Conservation (phyloP, 164 flowering plant genomes). For the Annona squamosa region DNA sequence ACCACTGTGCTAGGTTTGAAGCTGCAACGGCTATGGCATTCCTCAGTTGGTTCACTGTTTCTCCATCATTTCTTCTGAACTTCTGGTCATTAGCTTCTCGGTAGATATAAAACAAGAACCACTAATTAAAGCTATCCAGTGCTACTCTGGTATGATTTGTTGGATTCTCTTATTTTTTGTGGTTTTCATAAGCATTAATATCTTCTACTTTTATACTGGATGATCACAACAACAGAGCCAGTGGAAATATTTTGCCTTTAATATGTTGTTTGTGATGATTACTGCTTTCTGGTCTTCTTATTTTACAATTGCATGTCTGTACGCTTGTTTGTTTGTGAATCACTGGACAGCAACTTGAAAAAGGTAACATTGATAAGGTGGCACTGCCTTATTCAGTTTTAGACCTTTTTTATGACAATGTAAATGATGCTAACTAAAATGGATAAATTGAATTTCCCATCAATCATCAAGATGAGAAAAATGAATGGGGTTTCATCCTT, state of each 20-base stretch:
- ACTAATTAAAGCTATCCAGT: background rate
- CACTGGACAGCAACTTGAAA: too few relatives aligned
- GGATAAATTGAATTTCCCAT: too few relatives aligned
- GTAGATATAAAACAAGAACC: constrained; percentile 1
- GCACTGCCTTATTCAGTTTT: too few relatives aligned
- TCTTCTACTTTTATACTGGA: background rate
- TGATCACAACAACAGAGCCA: background rate
- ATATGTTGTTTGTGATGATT: background rate
- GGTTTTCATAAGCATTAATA: background rate
- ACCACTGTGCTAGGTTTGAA: constrained; percentile 63
- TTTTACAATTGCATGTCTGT: background rate
- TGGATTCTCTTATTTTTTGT: background rate
- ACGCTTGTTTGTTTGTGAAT: background rate
- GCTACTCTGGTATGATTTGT: background rate
- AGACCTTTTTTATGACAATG: too few relatives aligned
- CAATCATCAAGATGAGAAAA: too few relatives aligned
- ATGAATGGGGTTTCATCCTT: too few relatives aligned
- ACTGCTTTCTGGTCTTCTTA: background rate
- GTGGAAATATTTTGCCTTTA: background rate
- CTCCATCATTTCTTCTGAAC: constrained; percentile 69
- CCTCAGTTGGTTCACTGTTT: constrained; percentile 66
- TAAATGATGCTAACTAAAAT: too few relatives aligned
- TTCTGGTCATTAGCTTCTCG: constrained; percentile 76
- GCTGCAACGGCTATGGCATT: constrained; percentile 86
- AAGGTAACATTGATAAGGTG: too few relatives aligned